Conservation (phyloP, 148 eudicot species). For the Vaccinium macrocarpon region DNA sequence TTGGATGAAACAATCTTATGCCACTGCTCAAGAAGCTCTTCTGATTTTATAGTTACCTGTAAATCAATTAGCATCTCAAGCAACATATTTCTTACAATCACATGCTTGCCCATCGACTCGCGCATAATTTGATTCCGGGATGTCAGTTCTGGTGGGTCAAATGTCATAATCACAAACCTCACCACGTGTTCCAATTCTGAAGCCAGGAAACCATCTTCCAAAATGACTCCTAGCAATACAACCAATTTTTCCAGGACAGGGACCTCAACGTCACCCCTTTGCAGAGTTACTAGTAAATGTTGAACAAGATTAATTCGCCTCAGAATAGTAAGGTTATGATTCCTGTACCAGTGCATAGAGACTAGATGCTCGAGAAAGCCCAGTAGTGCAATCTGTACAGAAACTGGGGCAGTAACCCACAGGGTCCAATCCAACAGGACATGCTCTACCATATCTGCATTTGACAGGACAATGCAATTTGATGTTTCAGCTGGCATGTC, state of each 20-base stretch:
- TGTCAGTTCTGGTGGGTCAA: slow-evolving; percentile 83
- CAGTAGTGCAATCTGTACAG: slow-evolving; percentile 81
- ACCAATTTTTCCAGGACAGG: slow-evolving; percentile 95
- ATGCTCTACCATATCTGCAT: slow-evolving; percentile 98
- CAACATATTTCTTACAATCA: slow-evolving; percentile 96
- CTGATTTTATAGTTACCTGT: slow-evolving; percentile 80
- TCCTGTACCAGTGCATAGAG: slow-evolving; percentile 94
- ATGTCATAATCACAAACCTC: slow-evolving; percentile 95
- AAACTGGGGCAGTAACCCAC: slow-evolving; percentile 90
- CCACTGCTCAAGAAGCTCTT: slow-evolving; percentile 96
- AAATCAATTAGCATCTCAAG: slow-evolving; percentile 98
- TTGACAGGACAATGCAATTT: slow-evolving; percentile 90
- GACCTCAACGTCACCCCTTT: slow-evolving; percentile 97
- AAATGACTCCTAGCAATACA: slow-evolving; percentile 80
- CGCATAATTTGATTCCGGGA: slow-evolving; percentile 53
- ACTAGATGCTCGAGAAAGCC: slow-evolving; percentile 95
- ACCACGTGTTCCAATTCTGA: slow-evolving; percentile 93
- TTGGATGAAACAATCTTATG: slow-evolving; percentile 92
- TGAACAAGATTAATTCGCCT: slow-evolving; percentile 92
- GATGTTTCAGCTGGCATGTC: slow-evolving; percentile 77
- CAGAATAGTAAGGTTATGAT: slow-evolving; percentile 90
- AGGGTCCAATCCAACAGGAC: slow-evolving; percentile 97
- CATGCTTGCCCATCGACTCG: slow-evolving; percentile 99
- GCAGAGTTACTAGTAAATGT: slow-evolving; percentile 88
- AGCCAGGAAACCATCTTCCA: slow-evolving; percentile 91